phyloP scores from a whole-genome alignment of 108 stramenopile genomes.

The Pseudonitzschia pungens region DNA sequence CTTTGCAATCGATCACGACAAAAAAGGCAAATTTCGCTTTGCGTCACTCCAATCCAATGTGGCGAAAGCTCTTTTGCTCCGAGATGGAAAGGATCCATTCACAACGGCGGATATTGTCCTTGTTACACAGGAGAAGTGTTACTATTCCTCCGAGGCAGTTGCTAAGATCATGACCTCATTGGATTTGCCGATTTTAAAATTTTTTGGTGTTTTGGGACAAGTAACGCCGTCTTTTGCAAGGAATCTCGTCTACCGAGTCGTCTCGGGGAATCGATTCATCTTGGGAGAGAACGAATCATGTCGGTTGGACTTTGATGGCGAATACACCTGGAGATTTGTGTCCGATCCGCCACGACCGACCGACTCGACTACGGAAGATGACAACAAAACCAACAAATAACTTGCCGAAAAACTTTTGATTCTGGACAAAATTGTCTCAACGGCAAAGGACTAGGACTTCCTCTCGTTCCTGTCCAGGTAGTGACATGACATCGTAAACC shows the following conservation, averaged over 20 bases:
- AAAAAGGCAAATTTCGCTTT: conserved; percentile 39
- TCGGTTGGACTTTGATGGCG: conserved; percentile 55
- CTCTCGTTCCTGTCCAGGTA: no score
- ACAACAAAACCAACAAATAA: not conserved
- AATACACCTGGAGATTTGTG: conserved; percentile 36
- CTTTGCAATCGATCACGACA: conserved; percentile 59
- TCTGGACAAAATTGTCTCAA: no score
- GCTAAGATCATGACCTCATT: conserved; percentile 20
- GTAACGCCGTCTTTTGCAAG: conserved; percentile 47
- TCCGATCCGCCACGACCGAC: conserved; percentile 30
- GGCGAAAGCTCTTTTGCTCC: conserved; percentile 35
- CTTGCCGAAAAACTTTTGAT: not conserved
- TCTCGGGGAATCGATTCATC: conserved; percentile 50
- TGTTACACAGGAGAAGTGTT: conserved; percentile 15
- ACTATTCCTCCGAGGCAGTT: conserved; percentile 34
- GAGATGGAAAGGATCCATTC: conserved; percentile 21
- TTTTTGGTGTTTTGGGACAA: conserved; percentile 24
- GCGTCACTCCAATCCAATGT: conserved; percentile 36
- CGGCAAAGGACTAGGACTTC: no score
- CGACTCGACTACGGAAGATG: not conserved
- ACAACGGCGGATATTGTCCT: conserved; percentile 19
- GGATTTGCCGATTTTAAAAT: conserved; percentile 14
- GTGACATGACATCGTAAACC: no score
- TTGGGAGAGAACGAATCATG: conserved; percentile 61
- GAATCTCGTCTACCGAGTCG: conserved; percentile 52